Percentiles rank a stretch among this genome's conserved stretches.
Evolutionary conservation across 805 yeast species (phyloP).

Genomic region (Torulaspora delbrueckii): DNA sequence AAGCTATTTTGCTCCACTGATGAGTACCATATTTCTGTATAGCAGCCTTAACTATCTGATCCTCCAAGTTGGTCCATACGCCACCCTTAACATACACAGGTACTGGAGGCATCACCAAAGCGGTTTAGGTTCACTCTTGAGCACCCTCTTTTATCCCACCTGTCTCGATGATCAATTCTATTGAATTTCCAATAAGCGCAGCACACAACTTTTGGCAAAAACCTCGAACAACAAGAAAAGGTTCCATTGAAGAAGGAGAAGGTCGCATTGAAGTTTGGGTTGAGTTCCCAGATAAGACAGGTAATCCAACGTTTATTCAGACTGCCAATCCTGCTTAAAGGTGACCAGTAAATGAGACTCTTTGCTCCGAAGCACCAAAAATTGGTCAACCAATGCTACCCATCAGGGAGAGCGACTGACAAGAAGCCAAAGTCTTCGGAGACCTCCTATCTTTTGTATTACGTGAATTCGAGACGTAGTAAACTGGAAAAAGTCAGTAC

Average conservation of each 20-base stretch:
- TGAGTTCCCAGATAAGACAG: background rate
- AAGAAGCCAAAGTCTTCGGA: constrained; percentile 92
- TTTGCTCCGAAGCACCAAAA: constrained; percentile 83
- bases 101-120: constrained; percentile 35
- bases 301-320: background rate
- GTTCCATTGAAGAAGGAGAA: background rate
- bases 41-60: constrained; percentile 85
- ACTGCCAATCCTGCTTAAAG: background rate
- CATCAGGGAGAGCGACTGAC: constrained; percentile 78
- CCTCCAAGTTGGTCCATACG: constrained; percentile 80
- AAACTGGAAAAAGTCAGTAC: constrained; percentile 82
- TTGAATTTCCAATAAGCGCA: constrained; percentile 1
- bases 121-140: background rate
- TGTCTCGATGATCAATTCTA: background rate
- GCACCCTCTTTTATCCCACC: background rate
- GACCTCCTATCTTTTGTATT: constrained; percentile 77
- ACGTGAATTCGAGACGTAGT: constrained; percentile 83
- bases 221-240: background rate
- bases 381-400: constrained; percentile 86
- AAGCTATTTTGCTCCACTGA: constrained; percentile 92
- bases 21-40: constrained; percentile 88
- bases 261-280: background rate
- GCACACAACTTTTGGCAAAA: background rate
- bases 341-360: constrained; percentile 20
- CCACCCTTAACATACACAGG: constrained; percentile 83